A percentile compares a stretch with the other conserved stretches of the same genome.
These are phyloP conservation scores for Cordyceps pruinosa DNA, from an alignment of 2,329 filamentous ascomycete species.

Conservation along the genomic window DNA sequence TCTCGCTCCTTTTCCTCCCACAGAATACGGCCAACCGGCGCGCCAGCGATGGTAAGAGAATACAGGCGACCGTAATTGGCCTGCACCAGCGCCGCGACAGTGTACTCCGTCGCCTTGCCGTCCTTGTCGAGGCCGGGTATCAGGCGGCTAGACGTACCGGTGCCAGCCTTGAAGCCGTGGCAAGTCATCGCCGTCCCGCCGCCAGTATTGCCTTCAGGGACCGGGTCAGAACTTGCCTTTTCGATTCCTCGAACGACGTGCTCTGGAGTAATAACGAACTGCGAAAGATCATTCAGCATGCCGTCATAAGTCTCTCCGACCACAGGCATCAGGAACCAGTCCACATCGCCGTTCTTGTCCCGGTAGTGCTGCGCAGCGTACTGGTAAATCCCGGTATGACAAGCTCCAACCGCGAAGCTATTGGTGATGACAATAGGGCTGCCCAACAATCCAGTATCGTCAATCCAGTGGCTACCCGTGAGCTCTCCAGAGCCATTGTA, in stretches of 20 bases:
- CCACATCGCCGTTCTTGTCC: constrained; percentile 32
- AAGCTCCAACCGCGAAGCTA: constrained; percentile 46
- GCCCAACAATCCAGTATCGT: constrained; percentile 48
- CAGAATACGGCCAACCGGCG: constrained; percentile 50
- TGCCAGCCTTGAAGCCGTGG: constrained; percentile 57
- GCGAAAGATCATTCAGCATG: constrained; percentile 46
- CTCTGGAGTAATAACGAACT: constrained; percentile 42
- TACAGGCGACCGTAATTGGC: constrained; percentile 52
- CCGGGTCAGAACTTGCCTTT: constrained; percentile 38
- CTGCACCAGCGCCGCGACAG: constrained; percentile 51
- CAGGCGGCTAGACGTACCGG: constrained; percentile 48
- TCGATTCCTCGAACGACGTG: constrained; percentile 49
- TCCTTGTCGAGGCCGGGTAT: constrained; percentile 25
- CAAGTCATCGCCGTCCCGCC: constrained; percentile 59
- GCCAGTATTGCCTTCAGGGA: constrained; percentile 52
- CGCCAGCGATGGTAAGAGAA: constrained; percentile 48
- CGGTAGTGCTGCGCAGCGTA: constrained; percentile 39
- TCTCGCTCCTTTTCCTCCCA: constrained; percentile 15
- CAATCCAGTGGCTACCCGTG: constrained; percentile 51
- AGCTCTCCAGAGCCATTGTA: constrained; percentile 56
- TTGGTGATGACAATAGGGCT: constrained; percentile 53
- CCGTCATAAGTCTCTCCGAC: constrained; percentile 56
- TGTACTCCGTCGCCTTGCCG: constrained; percentile 35
- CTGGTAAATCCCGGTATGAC: constrained; percentile 49
- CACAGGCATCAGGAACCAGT: constrained; percentile 48